Evolutionary conservation across 805 yeast genomes (phyloP).

Genomic region (Candida namnaoensis): DNA sequence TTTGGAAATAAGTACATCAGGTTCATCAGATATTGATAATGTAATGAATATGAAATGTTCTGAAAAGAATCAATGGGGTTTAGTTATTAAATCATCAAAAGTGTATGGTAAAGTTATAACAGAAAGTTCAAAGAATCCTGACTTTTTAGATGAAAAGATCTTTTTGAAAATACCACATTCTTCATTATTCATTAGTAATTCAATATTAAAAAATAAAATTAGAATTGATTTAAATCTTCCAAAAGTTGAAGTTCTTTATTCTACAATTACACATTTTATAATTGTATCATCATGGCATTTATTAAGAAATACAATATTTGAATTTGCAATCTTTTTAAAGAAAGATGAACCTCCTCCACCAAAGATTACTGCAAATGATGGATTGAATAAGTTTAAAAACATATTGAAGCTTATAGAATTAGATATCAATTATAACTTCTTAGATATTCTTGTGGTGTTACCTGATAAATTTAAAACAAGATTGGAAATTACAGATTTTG

Average conservation of each 20-base stretch:
- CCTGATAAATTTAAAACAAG: slow-evolving; percentile 42
- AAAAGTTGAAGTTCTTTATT: slow-evolving; percentile 23
- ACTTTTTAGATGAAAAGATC: slow-evolving; percentile 18
- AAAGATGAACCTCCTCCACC: slow-evolving; percentile 14
- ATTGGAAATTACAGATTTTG: slow-evolving; percentile 30
- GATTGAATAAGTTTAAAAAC: slow-evolving; percentile 11
- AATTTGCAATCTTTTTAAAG: slow-evolving; percentile 6
- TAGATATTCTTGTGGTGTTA: slow-evolving; percentile 24
- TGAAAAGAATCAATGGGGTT: slow-evolving; percentile 3
- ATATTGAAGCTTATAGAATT: slow-evolving; percentile 15
- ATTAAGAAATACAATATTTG: slow-evolving; percentile 29
- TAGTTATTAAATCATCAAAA: slow-evolving; percentile 1
- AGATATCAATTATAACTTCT: slow-evolving; percentile 11
- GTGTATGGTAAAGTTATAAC: slow-evolving; percentile 20
- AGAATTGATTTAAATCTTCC: slow-evolving; percentile 16
- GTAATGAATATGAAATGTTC: slow-evolving; percentile 17
- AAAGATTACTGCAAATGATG: slow-evolving; percentile 9
- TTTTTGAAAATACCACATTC: slow-evolving; percentile 22
- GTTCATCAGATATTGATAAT: slow-evolving; percentile 4
- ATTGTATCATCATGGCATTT: slow-evolving; percentile 35
- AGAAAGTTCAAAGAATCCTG: slow-evolving; percentile 21
- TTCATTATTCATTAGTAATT: slow-evolving; percentile 10
- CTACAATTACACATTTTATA: slow-evolving; percentile 35
- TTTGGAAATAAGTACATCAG: slow-evolving; percentile 1
- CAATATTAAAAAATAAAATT: slow-evolving; percentile 13